These are phyloP conservation scores for Petunia secreta DNA, from an alignment of 257 asterid genomes.

Conservation along the genomic window DNA sequence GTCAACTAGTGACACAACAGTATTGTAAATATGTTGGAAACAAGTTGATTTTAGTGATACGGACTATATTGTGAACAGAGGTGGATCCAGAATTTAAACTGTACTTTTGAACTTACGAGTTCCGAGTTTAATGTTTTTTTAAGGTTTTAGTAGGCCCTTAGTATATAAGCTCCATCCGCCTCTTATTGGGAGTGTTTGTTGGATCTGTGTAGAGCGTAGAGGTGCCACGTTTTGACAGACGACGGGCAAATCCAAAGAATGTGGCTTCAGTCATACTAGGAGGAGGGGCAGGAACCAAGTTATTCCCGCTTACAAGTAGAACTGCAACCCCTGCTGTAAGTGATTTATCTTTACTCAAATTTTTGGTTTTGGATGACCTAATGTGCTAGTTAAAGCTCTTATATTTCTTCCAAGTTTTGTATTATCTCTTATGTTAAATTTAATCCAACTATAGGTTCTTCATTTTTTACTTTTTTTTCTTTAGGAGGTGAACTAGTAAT, in stretches of 20 bases:
- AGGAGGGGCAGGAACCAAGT: conserved; percentile 90
- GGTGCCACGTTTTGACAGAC: conserved; percentile 60
- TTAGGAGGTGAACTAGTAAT: background rate
- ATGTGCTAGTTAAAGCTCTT: background rate
- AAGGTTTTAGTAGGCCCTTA: background rate
- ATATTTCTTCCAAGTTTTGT: background rate
- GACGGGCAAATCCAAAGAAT: conserved; percentile 74
- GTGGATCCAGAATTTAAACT: background rate
- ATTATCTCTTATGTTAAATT: background rate
- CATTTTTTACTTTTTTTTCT: background rate
- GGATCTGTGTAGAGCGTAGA: conserved; percentile 52
- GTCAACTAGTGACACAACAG: background rate
- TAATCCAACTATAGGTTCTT: background rate
- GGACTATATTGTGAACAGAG: background rate
- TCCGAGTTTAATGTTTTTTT: background rate
- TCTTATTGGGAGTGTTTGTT: conserved; percentile 4
- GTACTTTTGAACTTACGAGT: background rate
- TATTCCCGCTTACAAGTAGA: conserved; percentile 91
- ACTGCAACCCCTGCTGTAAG: conserved; percentile 98
- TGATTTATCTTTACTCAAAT: conserved; percentile 11
- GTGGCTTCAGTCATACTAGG: conserved; percentile 96
- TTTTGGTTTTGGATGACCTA: background rate
- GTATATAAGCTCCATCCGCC: background rate
- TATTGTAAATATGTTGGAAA: background rate
- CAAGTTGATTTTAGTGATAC: background rate